Conservation (phyloP, 108 stramenopile genomes). For the Fragilariopsis cylindrus region DNA sequence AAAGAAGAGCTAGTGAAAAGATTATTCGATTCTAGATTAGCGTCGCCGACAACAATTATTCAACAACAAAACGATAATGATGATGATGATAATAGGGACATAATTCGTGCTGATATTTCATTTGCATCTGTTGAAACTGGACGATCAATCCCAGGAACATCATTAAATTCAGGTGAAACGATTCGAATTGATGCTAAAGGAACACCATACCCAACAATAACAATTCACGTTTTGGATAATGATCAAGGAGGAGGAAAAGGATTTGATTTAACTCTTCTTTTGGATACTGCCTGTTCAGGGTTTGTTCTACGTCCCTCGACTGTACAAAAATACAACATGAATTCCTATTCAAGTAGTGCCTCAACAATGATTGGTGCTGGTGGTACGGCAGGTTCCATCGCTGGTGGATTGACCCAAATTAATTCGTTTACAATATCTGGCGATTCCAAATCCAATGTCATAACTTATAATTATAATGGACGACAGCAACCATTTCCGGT, state of each 20-base stretch:
- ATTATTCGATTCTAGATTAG: conserved; percentile 35
- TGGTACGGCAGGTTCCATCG: conserved; percentile 22
- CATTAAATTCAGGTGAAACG: conserved; percentile 50
- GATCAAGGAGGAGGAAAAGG: not conserved
- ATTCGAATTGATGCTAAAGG: conserved; percentile 14
- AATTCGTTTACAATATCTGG: conserved; percentile 40
- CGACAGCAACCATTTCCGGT: conserved; percentile 43
- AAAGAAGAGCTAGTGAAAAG: conserved; percentile 81
- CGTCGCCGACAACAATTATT: not conserved
- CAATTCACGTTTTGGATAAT: conserved; percentile 32
- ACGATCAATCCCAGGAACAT: conserved; percentile 43
- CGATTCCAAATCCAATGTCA: not conserved
- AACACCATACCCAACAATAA: conserved; percentile 38
- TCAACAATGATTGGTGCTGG: conserved; percentile 74
- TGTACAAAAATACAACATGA: conserved; percentile 44
- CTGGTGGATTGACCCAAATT: conserved; percentile 57
- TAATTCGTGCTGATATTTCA: conserved; percentile 27
- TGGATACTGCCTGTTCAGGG: conserved; percentile 86
- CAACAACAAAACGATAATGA: not conserved
- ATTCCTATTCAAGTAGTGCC: conserved; percentile 37
- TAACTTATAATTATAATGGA: conserved; percentile 1
- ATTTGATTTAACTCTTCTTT: conserved; percentile 47
- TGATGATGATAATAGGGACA: not conserved
- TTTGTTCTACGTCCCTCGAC: conserved; percentile 62
- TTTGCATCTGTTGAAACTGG: conserved; percentile 45